Evolutionary conservation across 1,139 yeast species (phyloP).

Genomic region (Hansenula sp.): DNA sequence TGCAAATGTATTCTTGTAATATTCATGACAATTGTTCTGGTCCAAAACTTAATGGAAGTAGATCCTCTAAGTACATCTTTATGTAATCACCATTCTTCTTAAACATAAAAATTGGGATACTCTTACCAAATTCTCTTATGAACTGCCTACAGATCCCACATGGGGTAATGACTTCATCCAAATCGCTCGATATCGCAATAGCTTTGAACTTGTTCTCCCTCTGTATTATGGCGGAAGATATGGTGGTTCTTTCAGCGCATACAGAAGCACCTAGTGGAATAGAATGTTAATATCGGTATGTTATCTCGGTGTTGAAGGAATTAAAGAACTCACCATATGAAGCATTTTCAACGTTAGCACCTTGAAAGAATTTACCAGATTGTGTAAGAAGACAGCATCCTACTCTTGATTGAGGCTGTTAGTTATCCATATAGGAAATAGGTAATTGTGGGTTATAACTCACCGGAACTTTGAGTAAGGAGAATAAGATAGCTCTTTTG

Average conservation of each 20-base stretch:
- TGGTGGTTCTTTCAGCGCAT: constrained; percentile 88
- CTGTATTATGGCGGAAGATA: constrained; percentile 56
- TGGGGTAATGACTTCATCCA: constrained; percentile 63
- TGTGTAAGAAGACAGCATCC: constrained; percentile 69
- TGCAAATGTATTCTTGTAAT: no score
- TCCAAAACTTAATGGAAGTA: constrained; percentile 83
- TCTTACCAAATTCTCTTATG: constrained; percentile 64
- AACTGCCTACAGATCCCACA: constrained; percentile 95
- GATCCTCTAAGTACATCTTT: constrained; percentile 48
- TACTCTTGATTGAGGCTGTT: no score
- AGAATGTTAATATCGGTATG: neutral
- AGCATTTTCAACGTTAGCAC: constrained; percentile 93
- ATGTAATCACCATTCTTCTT: constrained; percentile 42
- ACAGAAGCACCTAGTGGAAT: constrained; percentile 54
- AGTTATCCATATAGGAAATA: no score
- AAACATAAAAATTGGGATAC: constrained; percentile 59
- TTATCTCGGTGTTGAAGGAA: neutral
- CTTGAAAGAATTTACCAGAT: constrained; percentile 47
- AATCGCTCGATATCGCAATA: constrained; percentile 70
- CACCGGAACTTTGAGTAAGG: constrained; percentile 80
- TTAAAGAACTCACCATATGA: constrained; percentile 54
- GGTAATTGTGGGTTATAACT: no score
- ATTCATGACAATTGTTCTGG: constrained; percentile 54
- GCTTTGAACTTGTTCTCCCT: constrained; percentile 48
- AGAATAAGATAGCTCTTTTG: constrained; percentile 56